These are phyloP conservation scores for Akebia trifoliata DNA, from an alignment of 164 flowering plant genomes.

Conservation along the genomic window DNA sequence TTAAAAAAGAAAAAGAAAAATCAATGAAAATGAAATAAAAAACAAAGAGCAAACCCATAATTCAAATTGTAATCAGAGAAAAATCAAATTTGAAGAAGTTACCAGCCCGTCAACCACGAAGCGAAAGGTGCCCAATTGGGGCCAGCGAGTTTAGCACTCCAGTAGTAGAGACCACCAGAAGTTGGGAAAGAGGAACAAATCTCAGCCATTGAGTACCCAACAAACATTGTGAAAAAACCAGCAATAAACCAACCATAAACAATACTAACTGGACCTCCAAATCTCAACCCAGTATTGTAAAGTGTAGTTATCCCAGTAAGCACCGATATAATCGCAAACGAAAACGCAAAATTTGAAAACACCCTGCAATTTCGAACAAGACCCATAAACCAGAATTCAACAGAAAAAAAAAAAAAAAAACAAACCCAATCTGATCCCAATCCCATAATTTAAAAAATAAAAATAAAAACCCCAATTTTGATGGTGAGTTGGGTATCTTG, in stretches of 20 bases:
- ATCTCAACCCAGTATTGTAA: constrained; percentile 61
- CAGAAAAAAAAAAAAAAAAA: too few species aligned
- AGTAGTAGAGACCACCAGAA: constrained; percentile 87
- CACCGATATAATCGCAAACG: constrained; percentile 74
- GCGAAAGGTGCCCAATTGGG: constrained; percentile 95
- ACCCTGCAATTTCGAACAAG: constrained; percentile 36
- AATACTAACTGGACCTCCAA: constrained; percentile 64
- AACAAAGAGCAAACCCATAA: too few species aligned
- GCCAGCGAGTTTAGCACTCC: constrained; percentile 95
- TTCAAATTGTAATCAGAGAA: neutral
- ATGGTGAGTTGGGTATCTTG: too few species aligned
- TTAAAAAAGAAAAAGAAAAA: too few species aligned
- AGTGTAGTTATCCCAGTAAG: constrained; percentile 77
- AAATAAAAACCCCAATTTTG: neutral
- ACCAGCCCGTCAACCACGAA: constrained; percentile 98
- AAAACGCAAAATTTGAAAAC: constrained; percentile 64
- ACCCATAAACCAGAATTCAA: constrained; percentile 20
- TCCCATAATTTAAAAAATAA: neutral
- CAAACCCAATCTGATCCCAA: constrained; percentile 21
- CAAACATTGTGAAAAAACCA: constrained; percentile 55
- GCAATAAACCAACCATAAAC: constrained; percentile 76
- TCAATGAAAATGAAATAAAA: too few species aligned
- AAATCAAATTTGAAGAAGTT: constrained; percentile 17
- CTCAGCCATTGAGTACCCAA: constrained; percentile 85
- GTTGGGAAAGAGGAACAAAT: constrained; percentile 89